These are phyloP conservation scores for Trichocomaceae sp. DNA, from an alignment of 2,329 filamentous ascomycete genomes.

Conservation along the genomic window DNA sequence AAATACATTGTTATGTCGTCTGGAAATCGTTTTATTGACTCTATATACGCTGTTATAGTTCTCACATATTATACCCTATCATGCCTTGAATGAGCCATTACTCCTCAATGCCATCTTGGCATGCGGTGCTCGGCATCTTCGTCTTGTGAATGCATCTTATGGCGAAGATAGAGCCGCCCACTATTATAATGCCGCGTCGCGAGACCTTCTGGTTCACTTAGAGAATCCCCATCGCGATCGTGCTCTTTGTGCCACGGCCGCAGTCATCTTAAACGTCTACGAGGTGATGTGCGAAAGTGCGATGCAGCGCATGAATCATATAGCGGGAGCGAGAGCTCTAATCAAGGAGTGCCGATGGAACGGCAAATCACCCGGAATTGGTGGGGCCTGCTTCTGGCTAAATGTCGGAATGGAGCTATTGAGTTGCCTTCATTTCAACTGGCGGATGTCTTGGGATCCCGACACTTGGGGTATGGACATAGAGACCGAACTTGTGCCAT, in stretches of 20 bases:
- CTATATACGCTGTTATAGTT: conserved; percentile 49
- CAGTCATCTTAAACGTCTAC: conserved; percentile 84
- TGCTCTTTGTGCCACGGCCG: conserved; percentile 76
- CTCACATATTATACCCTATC: conserved; percentile 72
- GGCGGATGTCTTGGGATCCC: conserved; percentile 80
- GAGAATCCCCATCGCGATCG: conserved; percentile 81
- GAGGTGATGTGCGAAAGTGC: conserved; percentile 84
- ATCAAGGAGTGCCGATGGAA: conserved; percentile 90
- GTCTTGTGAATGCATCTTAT: conserved; percentile 62
- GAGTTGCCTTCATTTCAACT: conserved; percentile 79
- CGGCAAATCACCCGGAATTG: conserved; percentile 68
- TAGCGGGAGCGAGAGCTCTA: conserved; percentile 73
- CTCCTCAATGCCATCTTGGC: conserved; percentile 82
- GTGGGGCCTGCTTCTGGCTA: conserved; percentile 87
- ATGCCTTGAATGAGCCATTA: conserved; percentile 77
- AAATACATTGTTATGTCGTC: background rate
- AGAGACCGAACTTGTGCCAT: conserved; percentile 53
- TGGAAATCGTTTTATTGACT: background rate
- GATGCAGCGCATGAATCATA: conserved; percentile 79
- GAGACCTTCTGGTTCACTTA: conserved; percentile 65
- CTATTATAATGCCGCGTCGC: conserved; percentile 82
- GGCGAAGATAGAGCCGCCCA: conserved; percentile 69
- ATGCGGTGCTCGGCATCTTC: conserved; percentile 77
- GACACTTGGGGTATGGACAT: conserved; percentile 85
- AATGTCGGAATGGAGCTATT: conserved; percentile 89